Evolutionary conservation across 1,284 basidiomycete species (phyloP), one percentile per base, ranked within the genome.

Genomic region (Pseudozyma sp.): DNA sequence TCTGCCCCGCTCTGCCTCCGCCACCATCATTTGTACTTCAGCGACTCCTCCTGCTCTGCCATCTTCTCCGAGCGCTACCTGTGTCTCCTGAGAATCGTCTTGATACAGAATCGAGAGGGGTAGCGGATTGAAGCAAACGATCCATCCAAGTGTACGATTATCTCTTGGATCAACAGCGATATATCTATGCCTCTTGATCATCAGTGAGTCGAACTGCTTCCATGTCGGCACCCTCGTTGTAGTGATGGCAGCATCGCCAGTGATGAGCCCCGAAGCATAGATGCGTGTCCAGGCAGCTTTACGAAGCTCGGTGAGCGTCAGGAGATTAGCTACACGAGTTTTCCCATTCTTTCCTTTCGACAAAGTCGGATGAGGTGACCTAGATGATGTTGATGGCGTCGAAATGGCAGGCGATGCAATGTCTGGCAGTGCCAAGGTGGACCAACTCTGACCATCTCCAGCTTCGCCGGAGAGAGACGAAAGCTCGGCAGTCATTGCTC

Each of bases 251-350:
- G 74, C 74, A 59, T 73, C 38, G 12, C 74, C 74, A 0, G 66
- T 70, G 3, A 31, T 34, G 39, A 76, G 40, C 0, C 74, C 70
- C 18, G 63, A 54, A 5, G 49, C 16, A 34, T 72, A 76, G 57
- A 76, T 73, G 14, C 70, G 58, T 9, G 66, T 40, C 74, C 74
- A 76, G 7, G 66, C 61, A 16, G 70, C 70, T 40, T 72, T 65
- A n/a, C 74, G 61, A 4, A 76, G 56, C 53, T 76, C 74, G 1
- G 74, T 76, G 19, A 76, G 65, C 5, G 59, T 35, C 14, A 76
- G 60, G 8, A 67, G 49, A 13, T 67, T 68, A 34, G 68, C 67
- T 2, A 64, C 58, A 1, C 56, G 31, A n/a, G 59, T 16, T 10
- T 40, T 42, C 7, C 34, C 18, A 13, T 43, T 18, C 19, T 39